Base-by-base conservation (phyloP, 257 asterid species). In the Solanum lycopersicoides region DNA sequence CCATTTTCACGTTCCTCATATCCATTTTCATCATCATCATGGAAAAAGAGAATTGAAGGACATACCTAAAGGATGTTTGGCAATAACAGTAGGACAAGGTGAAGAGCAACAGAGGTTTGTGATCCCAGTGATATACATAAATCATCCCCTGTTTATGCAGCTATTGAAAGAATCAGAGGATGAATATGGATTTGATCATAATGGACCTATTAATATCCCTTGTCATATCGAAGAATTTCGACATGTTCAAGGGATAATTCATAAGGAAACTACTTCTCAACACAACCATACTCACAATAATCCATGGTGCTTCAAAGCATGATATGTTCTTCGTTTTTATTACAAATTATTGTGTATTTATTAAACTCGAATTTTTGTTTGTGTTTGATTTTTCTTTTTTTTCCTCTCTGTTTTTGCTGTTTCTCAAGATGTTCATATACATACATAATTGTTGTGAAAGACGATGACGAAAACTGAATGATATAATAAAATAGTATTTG, bases 171-270 rank as follows among this genome's bases (percentile, higher is more conserved):
- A 88, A 87, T 93, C 96, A 87, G 95, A 94, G 90, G 92, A 94
- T 88, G 97, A 94, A 91, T 93, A 93, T 90, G 97, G 96, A 28
- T 94, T 94, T 89, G 87, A 91, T 79, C 95, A 94, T 88, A 80
- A 88, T 32, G 97, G 97, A 8, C 88, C 94, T 76, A 92, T 94
- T 90, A 94, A 90, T 74, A 94, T 94, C 8, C 97, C 97, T 2
- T 94, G 97, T 87, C 93, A 89, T 60, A 92, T 93, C 83, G 95
- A 92, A 88, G 92, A 92, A 83, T 94, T 94, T 65, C 74, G 92
- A 14, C 90, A 90, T 7, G 91, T 94, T 16, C 89, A 91, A 75
- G 89, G 89, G 4, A 13, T 92, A 88, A 94, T 94, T 59, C 91
- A 92, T 2, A 75, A 83, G 85, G 97, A 93, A 89, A 88, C 89